Percentiles rank a stretch among this genome's conserved stretches.
Evolutionary conservation across 345 rosid genomes (phyloP).

Genomic region (Bruguiera gymnorhiza): DNA sequence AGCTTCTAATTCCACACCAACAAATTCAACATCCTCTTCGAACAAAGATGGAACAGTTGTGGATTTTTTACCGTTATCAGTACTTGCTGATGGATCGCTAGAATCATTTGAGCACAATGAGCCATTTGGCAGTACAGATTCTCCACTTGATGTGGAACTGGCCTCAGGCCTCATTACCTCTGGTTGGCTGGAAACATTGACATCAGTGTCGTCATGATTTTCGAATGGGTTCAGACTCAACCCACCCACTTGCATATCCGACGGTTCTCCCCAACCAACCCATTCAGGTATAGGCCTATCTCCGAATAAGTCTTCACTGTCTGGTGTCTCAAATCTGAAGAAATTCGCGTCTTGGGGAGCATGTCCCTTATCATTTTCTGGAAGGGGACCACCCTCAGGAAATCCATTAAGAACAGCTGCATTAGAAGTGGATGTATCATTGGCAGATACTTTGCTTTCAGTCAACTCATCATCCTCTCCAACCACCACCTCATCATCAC

Average conservation of each 20-base stretch:
- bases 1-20: constrained; percentile 86
- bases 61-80: constrained; percentile 38
- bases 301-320: constrained; percentile 50
- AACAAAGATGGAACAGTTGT: constrained; percentile 56
- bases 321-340: constrained; percentile 55
- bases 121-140: constrained; percentile 54
- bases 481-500: constrained; percentile 91
- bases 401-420: constrained; percentile 31
- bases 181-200: constrained; percentile 25
- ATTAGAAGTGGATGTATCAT: constrained; percentile 51
- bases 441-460: constrained; percentile 43
- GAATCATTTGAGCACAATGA: constrained; percentile 37
- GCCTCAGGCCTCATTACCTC: constrained; percentile 35
- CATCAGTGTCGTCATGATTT: constrained; percentile 43
- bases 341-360: constrained; percentile 39
- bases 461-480: constrained; percentile 66
- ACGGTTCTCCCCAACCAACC: constrained; percentile 80
- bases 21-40: constrained; percentile 97
- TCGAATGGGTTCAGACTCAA: constrained; percentile 65
- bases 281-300: constrained; percentile 69
- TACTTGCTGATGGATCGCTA: constrained; percentile 41
- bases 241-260: constrained; percentile 55
- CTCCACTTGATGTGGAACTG: constrained; percentile 36
- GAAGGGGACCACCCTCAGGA: constrained; percentile 20
- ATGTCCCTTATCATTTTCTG: constrained; percentile 34